Evolutionary conservation across 2,329 filamentous ascomycete genomes (phyloP), one percentile per base, ranked within the genome.

Genomic region (Penicillium sp.): DNA sequence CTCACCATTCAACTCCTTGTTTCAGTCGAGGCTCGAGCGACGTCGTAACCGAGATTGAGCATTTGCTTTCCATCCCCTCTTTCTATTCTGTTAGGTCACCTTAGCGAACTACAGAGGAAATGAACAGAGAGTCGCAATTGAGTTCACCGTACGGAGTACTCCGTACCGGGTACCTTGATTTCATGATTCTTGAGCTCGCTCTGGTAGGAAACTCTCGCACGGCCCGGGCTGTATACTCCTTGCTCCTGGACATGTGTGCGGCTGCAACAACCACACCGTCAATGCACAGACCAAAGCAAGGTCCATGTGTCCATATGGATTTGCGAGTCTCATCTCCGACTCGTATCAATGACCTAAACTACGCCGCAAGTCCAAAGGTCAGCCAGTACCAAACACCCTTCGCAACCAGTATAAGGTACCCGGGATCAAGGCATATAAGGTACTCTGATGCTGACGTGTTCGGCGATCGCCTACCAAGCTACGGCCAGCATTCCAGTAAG

Each of bases 171-270:
- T 11, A 38, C 43, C 30, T 35, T 44, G 29, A 32, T 47, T 39
- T 13, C n/a, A 44, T 47, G 40, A 18, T 29, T 40, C n/a, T 34
- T 40, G 39, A 13, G 40, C n/a, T n/a, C n/a, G 23, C 23, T 5
- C 23, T 3, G 14, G 8, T 19, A 18, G n/a, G n/a, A 18, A 32
- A 53, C 38, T 53, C 51, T 46, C 52, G 56, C 57, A 59, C 51
- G 57, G 54, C 54, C 51, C 50, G 53, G 23, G 35, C 47, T 19
- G 26, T 36, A 34, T 26, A 16, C 34, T 47, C 45, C 45, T 47
- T 47, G 46, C 46, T 35, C 32, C 30, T 18, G 19, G 4, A 16
- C 18, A 26, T 23, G 35, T 27, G 16, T 34, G 10, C 36, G 19
- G 23, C 49, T 32, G 32, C 23, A 32, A 18, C 35, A 32, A 51